Evolutionary conservation across 2,329 filamentous ascomycete species (phyloP).

Genomic region (Didymella arachidicola): DNA sequence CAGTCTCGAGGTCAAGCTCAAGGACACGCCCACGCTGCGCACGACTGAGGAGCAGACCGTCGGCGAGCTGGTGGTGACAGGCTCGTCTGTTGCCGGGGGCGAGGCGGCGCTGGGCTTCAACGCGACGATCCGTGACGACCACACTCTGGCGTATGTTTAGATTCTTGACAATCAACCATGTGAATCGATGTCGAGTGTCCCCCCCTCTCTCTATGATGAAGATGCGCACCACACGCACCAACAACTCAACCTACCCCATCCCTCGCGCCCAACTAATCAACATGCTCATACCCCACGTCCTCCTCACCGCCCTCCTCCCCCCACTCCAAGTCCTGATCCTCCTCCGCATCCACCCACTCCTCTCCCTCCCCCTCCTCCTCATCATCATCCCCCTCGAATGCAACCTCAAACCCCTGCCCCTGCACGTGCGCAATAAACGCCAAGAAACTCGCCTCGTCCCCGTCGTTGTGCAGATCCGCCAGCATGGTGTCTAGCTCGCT

Average conservation of each 20-base stretch:
- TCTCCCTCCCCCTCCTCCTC: slow-evolving; percentile 2
- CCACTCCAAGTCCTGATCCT: background rate
- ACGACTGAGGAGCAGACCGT: slow-evolving; percentile 65
- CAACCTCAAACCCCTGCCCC: slow-evolving; percentile 10
- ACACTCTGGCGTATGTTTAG: slow-evolving; percentile 69
- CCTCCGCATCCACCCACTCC: slow-evolving; percentile 16
- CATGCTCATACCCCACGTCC: background rate
- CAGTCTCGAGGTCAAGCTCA: slow-evolving; percentile 78
- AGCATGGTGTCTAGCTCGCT: slow-evolving; percentile 15
- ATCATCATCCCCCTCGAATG: slow-evolving; percentile 1
- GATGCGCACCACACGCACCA: too few relatives aligned
- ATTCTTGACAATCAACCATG: background rate
- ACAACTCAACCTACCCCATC: too few relatives aligned
- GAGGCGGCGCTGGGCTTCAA: slow-evolving; percentile 69
- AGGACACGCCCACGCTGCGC: slow-evolving; percentile 66
- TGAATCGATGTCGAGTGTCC: too few relatives aligned
- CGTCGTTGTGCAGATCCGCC: slow-evolving; percentile 16
- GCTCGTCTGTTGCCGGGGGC: slow-evolving; percentile 75
- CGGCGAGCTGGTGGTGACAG: slow-evolving; percentile 72
- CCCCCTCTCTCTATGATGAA: too few relatives aligned
- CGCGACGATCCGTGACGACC: slow-evolving; percentile 65
- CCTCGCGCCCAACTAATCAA: background rate
- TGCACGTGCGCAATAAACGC: slow-evolving; percentile 15
- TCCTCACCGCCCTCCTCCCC: too few relatives aligned
- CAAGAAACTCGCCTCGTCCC: slow-evolving; percentile 13